A percentile compares a stretch with the other conserved stretches of the same genome.
Conservation (phyloP, 768 basidiomycete genomes). For the Lactarius psammicola region DNA sequence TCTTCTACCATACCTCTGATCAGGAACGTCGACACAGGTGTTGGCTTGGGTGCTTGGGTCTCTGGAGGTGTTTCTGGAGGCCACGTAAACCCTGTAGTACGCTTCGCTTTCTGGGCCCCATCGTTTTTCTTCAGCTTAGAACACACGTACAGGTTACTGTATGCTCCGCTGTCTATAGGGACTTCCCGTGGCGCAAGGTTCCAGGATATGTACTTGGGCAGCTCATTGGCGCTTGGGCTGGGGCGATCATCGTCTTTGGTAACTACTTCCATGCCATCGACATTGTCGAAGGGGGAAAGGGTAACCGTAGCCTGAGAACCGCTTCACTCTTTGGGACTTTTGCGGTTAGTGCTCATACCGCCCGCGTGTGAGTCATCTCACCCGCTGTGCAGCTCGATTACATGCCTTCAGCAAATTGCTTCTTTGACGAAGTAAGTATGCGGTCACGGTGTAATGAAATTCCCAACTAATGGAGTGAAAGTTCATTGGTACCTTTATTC, state of each 20-base stretch:
- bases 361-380: slow-evolving; percentile 11
- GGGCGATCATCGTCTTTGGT: slow-evolving; percentile 56
- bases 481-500: slow-evolving; percentile 55
- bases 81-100: slow-evolving; percentile 46
- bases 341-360: slow-evolving; percentile 42
- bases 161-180: slow-evolving; percentile 62
- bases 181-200: slow-evolving; percentile 80
- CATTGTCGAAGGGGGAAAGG: slow-evolving; percentile 54
- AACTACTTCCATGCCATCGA: slow-evolving; percentile 70
- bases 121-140: background rate
- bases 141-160: slow-evolving; percentile 55
- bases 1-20: background rate
- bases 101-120: background rate
- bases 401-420: slow-evolving; percentile 44
- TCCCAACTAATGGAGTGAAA: slow-evolving; percentile 31
- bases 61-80: slow-evolving; percentile 67
- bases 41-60: slow-evolving; percentile 68
- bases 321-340: slow-evolving; percentile 61
- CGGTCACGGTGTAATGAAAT: background rate
- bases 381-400: slow-evolving; percentile 37
- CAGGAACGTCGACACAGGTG: slow-evolving; percentile 37
- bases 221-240: slow-evolving; percentile 57
- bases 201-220: slow-evolving; percentile 67
- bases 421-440: slow-evolving; percentile 45
- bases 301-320: slow-evolving; percentile 56